Base-by-base conservation (phyloP, 2,329 filamentous ascomycete genomes). In the Rutstroemia sp. region DNA sequence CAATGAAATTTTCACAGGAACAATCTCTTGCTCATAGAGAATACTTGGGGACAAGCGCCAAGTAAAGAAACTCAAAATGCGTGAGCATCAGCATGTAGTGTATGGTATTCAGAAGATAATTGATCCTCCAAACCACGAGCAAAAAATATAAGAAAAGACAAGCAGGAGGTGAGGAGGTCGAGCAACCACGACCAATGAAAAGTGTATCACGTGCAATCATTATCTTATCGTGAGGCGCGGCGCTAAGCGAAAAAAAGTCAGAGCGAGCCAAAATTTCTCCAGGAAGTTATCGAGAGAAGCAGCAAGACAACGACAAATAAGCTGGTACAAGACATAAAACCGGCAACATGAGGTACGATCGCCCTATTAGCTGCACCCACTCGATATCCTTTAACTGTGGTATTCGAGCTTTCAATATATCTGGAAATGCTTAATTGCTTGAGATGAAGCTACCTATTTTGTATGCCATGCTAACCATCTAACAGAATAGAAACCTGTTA, bases 401-500 rank as follows among this genome's bases (percentile, higher is more conserved):
- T 1, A 14, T 4, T 44, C 49, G 30, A 18, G 9, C 18, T 5
- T 48, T 48, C 44, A 14, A 25, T 19, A 21, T 14, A 48, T 23
- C 21, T 25, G 10, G 14, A 16, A 48, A 25, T 16, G 25, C 44
- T 16, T 5, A 27, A 42, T 38, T 4, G 8, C 47, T 45, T 52
- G n/a, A 19, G 10, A 52, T 21, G 14, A 51, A 25, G n/a, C 7
- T 12, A 19, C 38, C 14, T 23, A 39, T 50, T 34, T 38, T 30
- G 34, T 8, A 18, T 10, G 21, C 41, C 45, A 8, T 39, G 30
- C 54, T 57, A 54, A 54, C 21, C 19, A 23, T n/a, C 39, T 44
- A 27, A 41, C 42, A 58, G 56, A 51, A 56, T 56, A 14, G 56
- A 58, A 51, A 58, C 52, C 18, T 58, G 56, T 72, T 85, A 86